A percentile compares a stretch with the other conserved stretches of the same genome.
These are phyloP conservation scores for Lactarius evosmus DNA, from an alignment of 768 basidiomycete genomes.

Conservation along the genomic window DNA sequence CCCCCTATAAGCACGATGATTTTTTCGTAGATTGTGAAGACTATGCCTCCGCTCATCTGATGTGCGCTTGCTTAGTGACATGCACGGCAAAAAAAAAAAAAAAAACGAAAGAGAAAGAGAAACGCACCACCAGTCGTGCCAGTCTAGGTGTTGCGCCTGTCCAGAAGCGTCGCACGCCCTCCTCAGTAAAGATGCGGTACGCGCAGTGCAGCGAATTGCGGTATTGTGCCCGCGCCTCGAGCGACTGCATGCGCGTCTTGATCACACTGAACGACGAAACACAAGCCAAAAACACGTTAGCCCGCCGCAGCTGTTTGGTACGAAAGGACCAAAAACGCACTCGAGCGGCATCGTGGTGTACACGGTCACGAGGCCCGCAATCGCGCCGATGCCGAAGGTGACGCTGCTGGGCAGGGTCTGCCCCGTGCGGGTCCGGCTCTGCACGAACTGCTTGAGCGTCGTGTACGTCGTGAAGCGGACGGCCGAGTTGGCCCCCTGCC, in stretches of 20 bases:
- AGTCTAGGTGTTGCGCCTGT: slow-evolving; percentile 92
- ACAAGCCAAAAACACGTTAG: background rate
- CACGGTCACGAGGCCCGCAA: slow-evolving; percentile 93
- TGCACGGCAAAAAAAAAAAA: too few species aligned
- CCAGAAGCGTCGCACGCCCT: slow-evolving; percentile 93
- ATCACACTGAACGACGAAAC: slow-evolving; percentile 68
- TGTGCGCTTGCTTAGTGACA: background rate
- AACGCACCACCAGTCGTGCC: slow-evolving; percentile 73
- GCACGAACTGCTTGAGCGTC: slow-evolving; percentile 90
- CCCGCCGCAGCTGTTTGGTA: slow-evolving; percentile 5
- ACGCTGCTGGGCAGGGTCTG: slow-evolving; percentile 81
- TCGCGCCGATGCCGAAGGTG: slow-evolving; percentile 91
- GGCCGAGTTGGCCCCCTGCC: slow-evolving; percentile 97
- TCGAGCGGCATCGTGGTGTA: slow-evolving; percentile 87
- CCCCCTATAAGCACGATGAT: slow-evolving; percentile 54
- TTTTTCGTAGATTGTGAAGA: slow-evolving; percentile 89
- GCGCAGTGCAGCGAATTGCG: slow-evolving; percentile 95
- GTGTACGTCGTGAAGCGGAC: slow-evolving; percentile 94
- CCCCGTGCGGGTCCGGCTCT: slow-evolving; percentile 77
- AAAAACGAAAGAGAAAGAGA: too few species aligned
- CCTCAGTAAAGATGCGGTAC: slow-evolving; percentile 91
- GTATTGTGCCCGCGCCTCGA: slow-evolving; percentile 79
- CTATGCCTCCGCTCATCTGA: slow-evolving; percentile 88
- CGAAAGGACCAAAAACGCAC: slow-evolving; percentile 38
- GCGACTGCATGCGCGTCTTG: slow-evolving; percentile 97